These are phyloP conservation scores for Penstemon newberryi DNA, from an alignment of 257 asterid genomes.

Conservation along the genomic window DNA sequence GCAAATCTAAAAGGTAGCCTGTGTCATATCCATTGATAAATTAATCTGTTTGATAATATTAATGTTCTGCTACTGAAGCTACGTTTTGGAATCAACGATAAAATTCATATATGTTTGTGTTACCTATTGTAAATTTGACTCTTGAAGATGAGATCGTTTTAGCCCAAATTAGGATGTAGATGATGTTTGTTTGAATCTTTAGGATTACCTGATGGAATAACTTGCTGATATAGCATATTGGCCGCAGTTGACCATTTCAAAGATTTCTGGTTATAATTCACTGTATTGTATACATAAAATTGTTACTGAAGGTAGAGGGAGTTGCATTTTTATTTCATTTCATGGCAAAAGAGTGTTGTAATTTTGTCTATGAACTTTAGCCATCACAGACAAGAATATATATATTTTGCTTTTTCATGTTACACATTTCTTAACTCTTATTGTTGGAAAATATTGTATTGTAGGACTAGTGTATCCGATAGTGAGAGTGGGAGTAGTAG, in stretches of 20 bases:
- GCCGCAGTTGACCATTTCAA: background rate
- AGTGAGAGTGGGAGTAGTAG: slow-evolving; percentile 54
- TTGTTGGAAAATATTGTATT: slow-evolving; percentile 18
- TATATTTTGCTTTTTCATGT: slow-evolving; percentile 1
- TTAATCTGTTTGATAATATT: no score
- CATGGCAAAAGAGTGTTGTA: background rate
- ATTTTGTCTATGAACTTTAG: background rate
- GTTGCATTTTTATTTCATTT: background rate
- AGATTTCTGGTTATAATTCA: background rate
- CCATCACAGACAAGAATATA: background rate
- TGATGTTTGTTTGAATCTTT: background rate
- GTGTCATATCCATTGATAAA: background rate
- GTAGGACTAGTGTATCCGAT: slow-evolving; percentile 62
- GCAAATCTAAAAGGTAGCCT: slow-evolving; percentile 70
- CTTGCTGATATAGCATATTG: no score
- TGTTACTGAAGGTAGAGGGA: background rate
- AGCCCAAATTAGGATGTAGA: background rate
- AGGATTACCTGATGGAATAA: no score
- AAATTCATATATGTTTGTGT: background rate
- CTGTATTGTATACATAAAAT: background rate
- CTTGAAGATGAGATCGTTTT: background rate
- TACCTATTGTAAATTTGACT: background rate
- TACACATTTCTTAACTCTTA: background rate
- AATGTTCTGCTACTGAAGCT: background rate
- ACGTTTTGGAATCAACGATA: background rate